Evolutionary conservation across 345 rosid species (phyloP).

Genomic region (Camelina sativa): DNA sequence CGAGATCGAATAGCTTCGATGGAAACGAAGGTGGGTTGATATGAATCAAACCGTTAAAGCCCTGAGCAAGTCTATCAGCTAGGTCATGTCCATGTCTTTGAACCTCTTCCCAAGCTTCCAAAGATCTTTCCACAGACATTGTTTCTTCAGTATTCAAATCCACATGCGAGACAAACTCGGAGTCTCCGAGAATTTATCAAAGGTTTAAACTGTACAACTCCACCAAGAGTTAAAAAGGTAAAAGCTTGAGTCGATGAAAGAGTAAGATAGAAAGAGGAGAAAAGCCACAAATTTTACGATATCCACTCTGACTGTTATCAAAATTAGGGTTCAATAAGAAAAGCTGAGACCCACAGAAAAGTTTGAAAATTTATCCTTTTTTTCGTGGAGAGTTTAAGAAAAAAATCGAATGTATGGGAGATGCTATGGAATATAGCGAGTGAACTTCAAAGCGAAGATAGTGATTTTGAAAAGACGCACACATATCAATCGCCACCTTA

Average conservation of each 20-base stretch:
- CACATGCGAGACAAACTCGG: neutral
- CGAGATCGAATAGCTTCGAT: slow-evolving; percentile 71
- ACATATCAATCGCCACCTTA: slow-evolving; percentile 28
- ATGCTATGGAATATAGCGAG: slow-evolving; percentile 33
- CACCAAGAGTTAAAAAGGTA: slow-evolving; percentile 4
- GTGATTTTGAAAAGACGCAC: slow-evolving; percentile 16
- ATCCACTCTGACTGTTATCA: neutral
- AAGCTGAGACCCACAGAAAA: slow-evolving; percentile 30
- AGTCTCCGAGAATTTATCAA: neutral
- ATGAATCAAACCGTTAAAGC: slow-evolving; percentile 81
- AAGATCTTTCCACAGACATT: slow-evolving; percentile 89
- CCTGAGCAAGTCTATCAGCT: slow-evolving; percentile 88
- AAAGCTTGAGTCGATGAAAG: neutral
- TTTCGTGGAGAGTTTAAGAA: neutral
- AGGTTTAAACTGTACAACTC: slow-evolving; percentile 32
- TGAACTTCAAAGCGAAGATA: slow-evolving; percentile 12
- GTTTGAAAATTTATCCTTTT: neutral
- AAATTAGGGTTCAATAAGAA: slow-evolving; percentile 19
- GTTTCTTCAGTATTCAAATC: slow-evolving; percentile 6
- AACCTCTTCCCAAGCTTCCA: slow-evolving; percentile 98
- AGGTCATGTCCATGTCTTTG: slow-evolving; percentile 93
- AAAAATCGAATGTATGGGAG: slow-evolving; percentile 5
- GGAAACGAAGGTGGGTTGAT: slow-evolving; percentile 71
- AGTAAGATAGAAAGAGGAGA: no score
- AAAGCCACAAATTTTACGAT: slow-evolving; percentile 22